These are phyloP conservation scores for Capsicum baccatum DNA, from an alignment of 257 asterid species.

Conservation along the genomic window DNA sequence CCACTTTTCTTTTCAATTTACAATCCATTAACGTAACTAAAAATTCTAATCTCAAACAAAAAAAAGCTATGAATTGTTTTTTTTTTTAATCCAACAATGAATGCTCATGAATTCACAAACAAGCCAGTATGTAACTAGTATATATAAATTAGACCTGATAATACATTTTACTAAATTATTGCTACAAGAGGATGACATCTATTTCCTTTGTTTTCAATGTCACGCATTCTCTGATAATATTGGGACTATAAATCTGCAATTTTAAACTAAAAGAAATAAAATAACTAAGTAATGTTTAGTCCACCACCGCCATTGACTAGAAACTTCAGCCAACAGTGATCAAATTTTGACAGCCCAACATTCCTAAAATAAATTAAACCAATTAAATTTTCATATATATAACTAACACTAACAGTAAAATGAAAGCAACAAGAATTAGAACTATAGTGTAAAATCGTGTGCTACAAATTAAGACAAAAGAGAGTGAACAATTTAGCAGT, in stretches of 20 bases:
- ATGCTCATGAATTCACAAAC: not conserved
- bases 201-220: not conserved
- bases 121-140: not conserved
- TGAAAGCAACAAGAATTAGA: not conserved
- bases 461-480: not conserved
- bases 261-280: not conserved
- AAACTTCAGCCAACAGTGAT: slow-evolving; percentile 6
- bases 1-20: not conserved
- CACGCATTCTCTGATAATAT: slow-evolving; percentile 7
- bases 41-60: not conserved
- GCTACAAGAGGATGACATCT: not conserved
- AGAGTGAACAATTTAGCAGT: slow-evolving; percentile 29
- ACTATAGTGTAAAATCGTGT: slow-evolving; percentile 20
- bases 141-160: not conserved
- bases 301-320: not conserved
- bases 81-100: not conserved
- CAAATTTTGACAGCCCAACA: not conserved
- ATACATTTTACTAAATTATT: not conserved
- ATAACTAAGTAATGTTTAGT: not conserved
- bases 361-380: not conserved
- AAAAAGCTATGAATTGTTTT: not conserved
- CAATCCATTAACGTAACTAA: not conserved
- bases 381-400: not conserved
- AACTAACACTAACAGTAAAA: not conserved
- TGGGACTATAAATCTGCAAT: slow-evolving; percentile 9